Conservation (phyloP, 2,329 filamentous ascomycete genomes). For the Calonectria hawksworthii region DNA sequence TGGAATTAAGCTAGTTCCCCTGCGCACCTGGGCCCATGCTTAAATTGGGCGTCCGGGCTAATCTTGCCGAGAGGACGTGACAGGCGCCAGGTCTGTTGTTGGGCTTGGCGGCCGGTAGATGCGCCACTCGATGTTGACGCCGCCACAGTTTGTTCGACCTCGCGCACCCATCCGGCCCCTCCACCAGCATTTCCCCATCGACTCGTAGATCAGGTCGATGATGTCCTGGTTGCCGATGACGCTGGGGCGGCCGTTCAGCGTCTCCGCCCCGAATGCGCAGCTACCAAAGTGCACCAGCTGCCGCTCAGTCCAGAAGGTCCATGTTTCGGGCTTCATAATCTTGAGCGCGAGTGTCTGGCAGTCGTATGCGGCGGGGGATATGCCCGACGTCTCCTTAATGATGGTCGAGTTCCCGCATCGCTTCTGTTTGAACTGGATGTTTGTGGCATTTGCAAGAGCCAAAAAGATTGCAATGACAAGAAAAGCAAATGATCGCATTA, state of each 20-base stretch:
- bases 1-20: neutral
- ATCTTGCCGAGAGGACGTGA: neutral
- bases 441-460: neutral
- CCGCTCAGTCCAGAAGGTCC: neutral
- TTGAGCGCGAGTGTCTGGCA: neutral
- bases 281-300: neutral
- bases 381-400: neutral
- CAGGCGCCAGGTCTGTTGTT: neutral
- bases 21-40: neutral
- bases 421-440: neutral
- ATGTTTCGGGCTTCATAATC: neutral
- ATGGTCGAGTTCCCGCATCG: neutral
- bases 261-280: neutral
- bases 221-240: neutral
- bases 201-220: neutral
- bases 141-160: neutral
- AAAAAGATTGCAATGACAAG: neutral
- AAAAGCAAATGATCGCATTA: neutral
- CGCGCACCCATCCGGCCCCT: neutral
- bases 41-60: neutral
- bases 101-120: neutral
- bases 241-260: neutral
- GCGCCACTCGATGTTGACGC: neutral
- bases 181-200: neutral
- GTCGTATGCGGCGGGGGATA: neutral